Conservation (phyloP, 306 rosid species). For the Potentilla sterilis region DNA sequence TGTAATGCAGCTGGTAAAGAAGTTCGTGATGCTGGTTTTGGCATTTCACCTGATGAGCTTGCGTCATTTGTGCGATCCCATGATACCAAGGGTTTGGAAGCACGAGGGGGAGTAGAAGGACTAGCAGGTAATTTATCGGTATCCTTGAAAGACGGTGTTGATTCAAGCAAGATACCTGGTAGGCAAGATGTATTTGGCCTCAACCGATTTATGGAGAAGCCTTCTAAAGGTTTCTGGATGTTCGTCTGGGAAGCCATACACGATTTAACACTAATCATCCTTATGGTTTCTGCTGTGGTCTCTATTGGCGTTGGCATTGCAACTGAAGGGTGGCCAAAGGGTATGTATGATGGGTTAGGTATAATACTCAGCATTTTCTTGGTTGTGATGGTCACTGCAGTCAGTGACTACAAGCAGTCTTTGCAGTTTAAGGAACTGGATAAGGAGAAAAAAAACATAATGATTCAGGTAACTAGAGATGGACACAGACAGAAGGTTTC, state of each 20-base stretch:
- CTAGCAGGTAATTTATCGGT: constrained; percentile 47
- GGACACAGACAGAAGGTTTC: constrained; percentile 66
- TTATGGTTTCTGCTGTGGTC: constrained; percentile 56
- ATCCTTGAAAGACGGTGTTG: constrained; percentile 51
- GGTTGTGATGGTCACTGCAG: constrained; percentile 75
- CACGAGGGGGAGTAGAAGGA: constrained; percentile 56
- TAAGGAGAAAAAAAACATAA: constrained; percentile 73
- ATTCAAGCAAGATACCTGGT: constrained; percentile 36
- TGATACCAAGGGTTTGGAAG: constrained; percentile 45
- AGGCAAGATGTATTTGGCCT: constrained; percentile 57
- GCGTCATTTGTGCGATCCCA: constrained; percentile 61
- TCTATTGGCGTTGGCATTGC: constrained; percentile 76
- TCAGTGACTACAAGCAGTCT: constrained; percentile 78
- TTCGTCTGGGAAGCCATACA: constrained; percentile 92
- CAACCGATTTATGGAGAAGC: constrained; percentile 57
- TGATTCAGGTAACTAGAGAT: constrained; percentile 74
- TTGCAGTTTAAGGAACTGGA: constrained; percentile 86
- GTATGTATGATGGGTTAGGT: constrained; percentile 89
- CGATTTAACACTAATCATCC: constrained; percentile 74
- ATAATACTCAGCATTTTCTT: constrained; percentile 64
- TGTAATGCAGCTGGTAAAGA: constrained; percentile 53
- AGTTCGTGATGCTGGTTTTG: constrained; percentile 56
- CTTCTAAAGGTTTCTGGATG: constrained; percentile 74
- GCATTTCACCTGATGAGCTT: constrained; percentile 58
- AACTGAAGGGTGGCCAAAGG: constrained; percentile 83